Evolutionary conservation across 2,329 filamentous ascomycete species (phyloP).

Genomic region (Mycosphaerelloides madeirae): DNA sequence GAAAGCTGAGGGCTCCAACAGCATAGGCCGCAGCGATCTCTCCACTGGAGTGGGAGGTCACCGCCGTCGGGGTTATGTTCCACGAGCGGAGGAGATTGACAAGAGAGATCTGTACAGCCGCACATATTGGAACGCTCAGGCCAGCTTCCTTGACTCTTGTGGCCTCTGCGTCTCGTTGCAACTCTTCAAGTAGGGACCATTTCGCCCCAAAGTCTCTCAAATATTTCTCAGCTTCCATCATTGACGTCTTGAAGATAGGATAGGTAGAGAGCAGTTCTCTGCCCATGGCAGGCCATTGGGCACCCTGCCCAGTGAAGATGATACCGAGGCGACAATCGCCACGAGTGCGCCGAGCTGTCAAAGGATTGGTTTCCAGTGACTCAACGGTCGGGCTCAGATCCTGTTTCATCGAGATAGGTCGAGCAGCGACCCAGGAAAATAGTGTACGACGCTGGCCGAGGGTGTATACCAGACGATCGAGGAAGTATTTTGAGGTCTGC

Average conservation of each 20-base stretch:
- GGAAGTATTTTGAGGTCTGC: background rate
- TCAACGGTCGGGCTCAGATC: background rate
- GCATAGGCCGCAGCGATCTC: slow-evolving; percentile 33
- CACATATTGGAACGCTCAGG: slow-evolving; percentile 1
- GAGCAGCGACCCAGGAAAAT: background rate
- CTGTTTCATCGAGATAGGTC: background rate
- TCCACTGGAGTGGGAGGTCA: slow-evolving; percentile 14
- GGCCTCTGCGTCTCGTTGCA: background rate
- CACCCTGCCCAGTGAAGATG: slow-evolving; percentile 17
- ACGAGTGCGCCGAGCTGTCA: background rate
- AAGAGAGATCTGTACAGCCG: slow-evolving; percentile 11
- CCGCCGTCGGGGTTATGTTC: background rate
- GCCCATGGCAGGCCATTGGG: slow-evolving; percentile 16
- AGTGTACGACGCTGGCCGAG: background rate
- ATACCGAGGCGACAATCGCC: background rate
- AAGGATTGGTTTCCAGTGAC: slow-evolving; percentile 3
- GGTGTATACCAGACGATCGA: background rate
- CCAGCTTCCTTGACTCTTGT: slow-evolving; percentile 1
- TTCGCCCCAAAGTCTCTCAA: background rate
- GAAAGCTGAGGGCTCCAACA: slow-evolving; percentile 15
- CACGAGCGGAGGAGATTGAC: slow-evolving; percentile 5
- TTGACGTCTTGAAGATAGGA: background rate
- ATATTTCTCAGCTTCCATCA: background rate
- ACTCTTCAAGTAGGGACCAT: slow-evolving; percentile 5
- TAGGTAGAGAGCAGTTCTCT: slow-evolving; percentile 17